These are phyloP conservation scores for Anthostomella pinea DNA, from an alignment of 2,329 filamentous ascomycete genomes.

Conservation along the genomic window DNA sequence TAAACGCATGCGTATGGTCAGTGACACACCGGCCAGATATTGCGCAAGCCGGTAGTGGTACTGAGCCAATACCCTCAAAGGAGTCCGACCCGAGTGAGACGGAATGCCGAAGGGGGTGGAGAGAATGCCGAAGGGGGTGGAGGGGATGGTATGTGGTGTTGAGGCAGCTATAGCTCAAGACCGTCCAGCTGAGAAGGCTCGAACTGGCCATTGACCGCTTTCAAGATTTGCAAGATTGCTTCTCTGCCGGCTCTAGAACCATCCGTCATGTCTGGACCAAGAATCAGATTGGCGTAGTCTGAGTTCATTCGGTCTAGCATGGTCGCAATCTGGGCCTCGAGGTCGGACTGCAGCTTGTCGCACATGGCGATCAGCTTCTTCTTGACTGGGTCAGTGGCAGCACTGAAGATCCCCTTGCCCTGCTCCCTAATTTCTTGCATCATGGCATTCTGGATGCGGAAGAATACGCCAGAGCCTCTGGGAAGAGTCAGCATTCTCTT, in stretches of 20 bases:
- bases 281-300: conserved; percentile 14
- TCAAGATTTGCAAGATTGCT: conserved; percentile 7
- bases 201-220: conserved; percentile 12
- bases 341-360: conserved; percentile 3
- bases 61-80: no score
- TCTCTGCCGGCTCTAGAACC: conserved; percentile 5
- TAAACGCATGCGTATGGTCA: no score
- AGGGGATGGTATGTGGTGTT: neutral
- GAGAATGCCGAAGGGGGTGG: no score
- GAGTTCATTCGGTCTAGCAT: conserved; percentile 8
- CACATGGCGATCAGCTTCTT: conserved; percentile 5
- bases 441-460: conserved; percentile 12
- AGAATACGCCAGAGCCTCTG: conserved; percentile 17
- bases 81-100: no score
- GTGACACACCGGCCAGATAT: no score
- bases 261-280: conserved; percentile 1
- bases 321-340: conserved; percentile 1
- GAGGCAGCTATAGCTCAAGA: no score
- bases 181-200: no score
- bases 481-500: neutral
- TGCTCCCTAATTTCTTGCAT: conserved; percentile 3
- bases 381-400: conserved; percentile 1
- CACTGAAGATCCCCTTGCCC: conserved; percentile 2
- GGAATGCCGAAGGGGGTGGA: no score
- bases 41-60: no score